Evolutionary conservation across 2,329 filamentous ascomycete genomes (phyloP), one percentile per base, ranked within the genome.

Genomic region (Thermothelomyces thermophilus): DNA sequence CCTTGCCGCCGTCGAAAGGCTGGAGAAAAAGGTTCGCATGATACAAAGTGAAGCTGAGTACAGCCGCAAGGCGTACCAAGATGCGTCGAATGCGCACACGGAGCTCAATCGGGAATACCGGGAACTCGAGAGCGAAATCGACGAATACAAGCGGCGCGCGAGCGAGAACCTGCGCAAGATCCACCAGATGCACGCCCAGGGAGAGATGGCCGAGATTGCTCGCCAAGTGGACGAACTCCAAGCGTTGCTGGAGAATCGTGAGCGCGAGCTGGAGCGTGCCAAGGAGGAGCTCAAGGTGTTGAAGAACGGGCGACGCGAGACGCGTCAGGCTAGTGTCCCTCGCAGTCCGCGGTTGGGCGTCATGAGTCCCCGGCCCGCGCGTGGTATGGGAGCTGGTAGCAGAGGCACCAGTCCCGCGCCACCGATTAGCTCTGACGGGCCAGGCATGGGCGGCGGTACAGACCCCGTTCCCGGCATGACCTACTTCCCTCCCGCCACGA

Each of bases 41-140:
- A 54, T 63, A 1, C 65, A 75, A 24, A 69, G 68, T 13, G 77
- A 82, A 3, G 67, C 74, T 22, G 77, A 81, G 1, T 87, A 82
- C 58, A 68, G 73, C 11, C 74, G 78, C 46, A 70, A 71, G 3
- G 68, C 74, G 9, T 87, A 86, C 58, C 82, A 84, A 57, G 70
- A 75, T 19, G 74, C 76, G 1, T 79, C 77, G 8, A 71, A 72
- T 28, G 63, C 69, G 1, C 73, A 72, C 2, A 67, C 68, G 13
- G 68, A 70, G 14, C 64, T 54, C 42, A 44, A 35, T 37, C 41
- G 41, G 5, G 52, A 80, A 2, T 64, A 67, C 17, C 34, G 30
- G 37, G 40, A 42, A 20, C 51, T 59, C 35, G 41, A 33, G 14
- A 59, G 65, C 2, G 73, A 79, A 58, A 77, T 76, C 55, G 63